Evolutionary conservation across 306 rosid species (phyloP).

Genomic region (Alnus glutinosa): DNA sequence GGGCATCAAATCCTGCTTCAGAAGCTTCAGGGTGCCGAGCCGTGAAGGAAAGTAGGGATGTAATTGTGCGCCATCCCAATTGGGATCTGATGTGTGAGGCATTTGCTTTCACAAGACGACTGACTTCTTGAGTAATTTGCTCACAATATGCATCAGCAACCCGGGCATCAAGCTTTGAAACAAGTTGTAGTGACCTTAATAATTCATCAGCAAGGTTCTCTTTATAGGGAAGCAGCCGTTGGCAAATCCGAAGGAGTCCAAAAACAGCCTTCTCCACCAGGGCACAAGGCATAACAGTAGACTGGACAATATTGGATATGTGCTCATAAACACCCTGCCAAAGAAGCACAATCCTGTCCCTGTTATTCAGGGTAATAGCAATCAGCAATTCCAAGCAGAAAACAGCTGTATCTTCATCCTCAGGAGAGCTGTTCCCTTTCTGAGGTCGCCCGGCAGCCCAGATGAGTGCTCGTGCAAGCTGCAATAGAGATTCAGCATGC

Average conservation of each 20-base stretch:
- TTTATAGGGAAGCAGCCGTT: slow-evolving; percentile 95
- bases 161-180: slow-evolving; percentile 94
- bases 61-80: slow-evolving; percentile 91
- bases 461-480: slow-evolving; percentile 88
- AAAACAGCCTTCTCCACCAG: slow-evolving; percentile 98
- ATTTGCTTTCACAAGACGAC: slow-evolving; percentile 93
- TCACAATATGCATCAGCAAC: slow-evolving; percentile 98
- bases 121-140: slow-evolving; percentile 95
- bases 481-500: slow-evolving; percentile 90
- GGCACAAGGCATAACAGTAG: slow-evolving; percentile 91
- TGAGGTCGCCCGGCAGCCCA: slow-evolving; percentile 95
- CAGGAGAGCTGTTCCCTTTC: slow-evolving; percentile 83
- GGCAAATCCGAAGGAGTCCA: slow-evolving; percentile 93
- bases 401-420: slow-evolving; percentile 98
- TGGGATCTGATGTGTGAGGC: slow-evolving; percentile 95
- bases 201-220: slow-evolving; percentile 96
- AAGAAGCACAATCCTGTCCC: slow-evolving; percentile 90
- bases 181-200: slow-evolving; percentile 90
- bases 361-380: slow-evolving; percentile 90
- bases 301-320: slow-evolving; percentile 89
- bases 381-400: slow-evolving; percentile 93
- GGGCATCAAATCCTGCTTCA: slow-evolving; percentile 92
- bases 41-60: slow-evolving; percentile 77
- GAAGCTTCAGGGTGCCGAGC: slow-evolving; percentile 95
- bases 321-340: slow-evolving; percentile 99